Evolutionary conservation across 108 stramenopile genomes (phyloP).

Genomic region (Schizochytrium sp.): DNA sequence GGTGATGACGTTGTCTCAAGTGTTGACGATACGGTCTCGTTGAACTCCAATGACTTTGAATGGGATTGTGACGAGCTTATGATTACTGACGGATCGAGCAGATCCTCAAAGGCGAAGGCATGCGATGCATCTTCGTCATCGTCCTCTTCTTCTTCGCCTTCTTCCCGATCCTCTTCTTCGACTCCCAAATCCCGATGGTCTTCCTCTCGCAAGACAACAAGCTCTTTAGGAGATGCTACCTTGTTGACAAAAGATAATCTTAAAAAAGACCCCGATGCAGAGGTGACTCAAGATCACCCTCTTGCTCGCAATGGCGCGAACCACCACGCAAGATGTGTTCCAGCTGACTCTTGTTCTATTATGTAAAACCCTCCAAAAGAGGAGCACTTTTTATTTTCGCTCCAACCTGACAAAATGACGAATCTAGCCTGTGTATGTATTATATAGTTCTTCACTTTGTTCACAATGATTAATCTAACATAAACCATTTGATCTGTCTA

Average conservation of each 20-base stretch:
- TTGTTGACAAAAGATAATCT: not conserved
- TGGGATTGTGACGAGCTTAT: too few species aligned
- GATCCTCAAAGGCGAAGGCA: too few species aligned
- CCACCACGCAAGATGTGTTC: too few species aligned
- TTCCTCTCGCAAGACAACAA: too few species aligned
- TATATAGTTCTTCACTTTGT: not conserved
- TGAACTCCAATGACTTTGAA: not conserved
- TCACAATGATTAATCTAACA: not conserved
- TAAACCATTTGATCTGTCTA: not conserved
- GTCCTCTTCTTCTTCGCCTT: too few species aligned
- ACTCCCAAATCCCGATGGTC: too few species aligned
- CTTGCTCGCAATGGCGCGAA: not conserved
- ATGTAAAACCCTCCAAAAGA: not conserved
- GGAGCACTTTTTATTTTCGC: too few species aligned
- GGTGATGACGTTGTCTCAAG: not conserved
- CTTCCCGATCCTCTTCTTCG: too few species aligned
- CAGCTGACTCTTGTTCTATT: not conserved
- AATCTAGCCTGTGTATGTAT: too few species aligned
- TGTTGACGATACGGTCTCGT: slow-evolving; percentile 7
- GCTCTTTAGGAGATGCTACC: not conserved
- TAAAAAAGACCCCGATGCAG: not conserved
- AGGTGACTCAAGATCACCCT: not conserved
- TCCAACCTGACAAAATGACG: too few species aligned
- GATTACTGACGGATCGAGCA: too few species aligned
- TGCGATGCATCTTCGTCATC: too few species aligned